Base-by-base conservation (phyloP, 202 grass and related monocot genomes). In the Musa balbisiana region DNA sequence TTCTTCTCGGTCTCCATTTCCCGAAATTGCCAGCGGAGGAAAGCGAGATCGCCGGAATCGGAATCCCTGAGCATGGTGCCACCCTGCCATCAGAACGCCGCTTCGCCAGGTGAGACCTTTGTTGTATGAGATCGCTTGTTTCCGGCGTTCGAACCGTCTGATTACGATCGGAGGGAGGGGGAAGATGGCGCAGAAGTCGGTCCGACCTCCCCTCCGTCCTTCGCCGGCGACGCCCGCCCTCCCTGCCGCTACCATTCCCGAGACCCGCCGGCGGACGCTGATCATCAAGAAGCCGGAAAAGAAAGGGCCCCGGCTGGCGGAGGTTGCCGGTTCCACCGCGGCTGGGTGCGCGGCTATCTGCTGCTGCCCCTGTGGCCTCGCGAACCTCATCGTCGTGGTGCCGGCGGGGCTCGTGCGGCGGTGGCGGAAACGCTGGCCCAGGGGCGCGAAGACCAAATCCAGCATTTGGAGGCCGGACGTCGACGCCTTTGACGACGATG, bases 331-430 rank as follows among this genome's bases (percentile, higher is more conserved):
- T 3, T 9, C 56, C 29, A 80, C 55, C 49, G 49, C 69, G 49
- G 78, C 69, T 13, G 68, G 71, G 55, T 80, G 78, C 69, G 69
- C 78, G 8, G 78, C 69, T 22, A 19, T 80, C 33, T 80, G 68
- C 49, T 80, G 78, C 68, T 80, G 69, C 49, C 78, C 78, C 43
- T 80, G 69, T 56, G 67, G 78, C 55, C 8, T 80, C 56, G 2
- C 53, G 19, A 53, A 64, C 5, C 69, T 73, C 56, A 11, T 73
- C 9, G 3, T 26, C 13, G 56, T 60, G 13, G 43, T 22, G 21
- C 78, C 78, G 43, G 69, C 69, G 2, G 78, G 12, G 49, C 78
- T 80, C 69, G 1, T 73, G 69, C 43, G 56, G 13, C 69, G 9
- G 29, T 11, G 78, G 78, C 43, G 69, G 21, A 73, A 2, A 15